Percentiles rank a stretch among this genome's conserved stretches.
Conservation (phyloP, 441 rosid species). For the Syzygium syzygioides region DNA sequence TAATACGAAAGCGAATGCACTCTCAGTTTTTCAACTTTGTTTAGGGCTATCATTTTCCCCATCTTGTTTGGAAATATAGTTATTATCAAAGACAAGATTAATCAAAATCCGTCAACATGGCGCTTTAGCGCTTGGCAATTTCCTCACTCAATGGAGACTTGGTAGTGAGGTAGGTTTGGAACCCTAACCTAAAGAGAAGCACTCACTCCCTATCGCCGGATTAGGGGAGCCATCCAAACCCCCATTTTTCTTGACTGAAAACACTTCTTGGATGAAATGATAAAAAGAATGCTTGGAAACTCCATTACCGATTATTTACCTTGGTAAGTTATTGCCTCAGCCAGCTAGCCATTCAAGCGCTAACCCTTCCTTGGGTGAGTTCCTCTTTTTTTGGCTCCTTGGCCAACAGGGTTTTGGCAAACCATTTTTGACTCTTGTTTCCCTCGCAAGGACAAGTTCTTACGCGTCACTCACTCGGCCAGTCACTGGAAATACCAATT, state of each 20-base stretch:
- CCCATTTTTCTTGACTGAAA: neutral
- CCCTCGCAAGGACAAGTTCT: neutral
- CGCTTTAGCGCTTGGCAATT: neutral
- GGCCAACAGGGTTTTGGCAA: neutral
- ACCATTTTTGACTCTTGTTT: neutral
- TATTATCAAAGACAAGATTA: neutral
- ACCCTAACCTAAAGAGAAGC: neutral
- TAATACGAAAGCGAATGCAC: neutral
- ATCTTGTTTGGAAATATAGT: neutral
- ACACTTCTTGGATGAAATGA: neutral
- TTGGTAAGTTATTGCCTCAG: neutral
- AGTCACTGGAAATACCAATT: neutral
- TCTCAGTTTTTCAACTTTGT: neutral
- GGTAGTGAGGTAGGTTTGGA: neutral
- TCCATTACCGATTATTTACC: neutral
- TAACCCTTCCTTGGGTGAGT: neutral
- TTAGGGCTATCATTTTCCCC: neutral
- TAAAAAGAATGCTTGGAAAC: neutral
- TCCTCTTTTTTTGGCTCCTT: neutral
- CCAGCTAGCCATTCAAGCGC: neutral
- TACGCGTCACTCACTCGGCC: neutral
- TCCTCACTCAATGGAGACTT: neutral
- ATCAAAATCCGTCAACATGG: neutral
- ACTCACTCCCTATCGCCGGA: neutral
- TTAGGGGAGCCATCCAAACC: neutral